phyloP scores from a whole-genome alignment of 2,329 filamentous ascomycete species.

The Ploettnerulaceae sp. region DNA sequence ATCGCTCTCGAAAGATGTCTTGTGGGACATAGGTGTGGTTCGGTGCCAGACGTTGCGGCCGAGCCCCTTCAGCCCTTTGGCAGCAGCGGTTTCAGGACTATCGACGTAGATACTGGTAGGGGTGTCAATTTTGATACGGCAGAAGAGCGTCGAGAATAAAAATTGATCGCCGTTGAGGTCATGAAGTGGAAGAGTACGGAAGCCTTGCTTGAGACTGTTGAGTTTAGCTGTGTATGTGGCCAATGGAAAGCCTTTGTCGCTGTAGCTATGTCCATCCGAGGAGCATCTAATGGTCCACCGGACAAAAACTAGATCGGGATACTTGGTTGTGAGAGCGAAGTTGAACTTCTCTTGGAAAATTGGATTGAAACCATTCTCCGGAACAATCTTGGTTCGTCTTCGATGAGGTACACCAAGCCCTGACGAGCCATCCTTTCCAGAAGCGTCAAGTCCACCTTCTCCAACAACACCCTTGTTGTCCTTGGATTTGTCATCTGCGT shows the following conservation, averaged over 20 bases:
- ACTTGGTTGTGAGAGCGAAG: slow-evolving; percentile 86
- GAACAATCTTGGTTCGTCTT: slow-evolving; percentile 73
- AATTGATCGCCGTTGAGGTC: slow-evolving; percentile 89
- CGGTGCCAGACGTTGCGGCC: slow-evolving; percentile 55
- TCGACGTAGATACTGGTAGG: slow-evolving; percentile 54
- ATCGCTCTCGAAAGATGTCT: slow-evolving; percentile 23
- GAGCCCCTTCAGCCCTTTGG: slow-evolving; percentile 52
- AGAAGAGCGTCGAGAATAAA: slow-evolving; percentile 91
- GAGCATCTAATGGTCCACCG: slow-evolving; percentile 90
- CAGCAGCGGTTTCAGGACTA: slow-evolving; percentile 42
- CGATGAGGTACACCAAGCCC: slow-evolving; percentile 69
- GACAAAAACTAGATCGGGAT: slow-evolving; percentile 88
- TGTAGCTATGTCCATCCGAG: slow-evolving; percentile 65
- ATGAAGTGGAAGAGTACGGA: slow-evolving; percentile 84
- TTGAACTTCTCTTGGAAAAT: slow-evolving; percentile 75
- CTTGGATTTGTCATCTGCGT: slow-evolving; percentile 88
- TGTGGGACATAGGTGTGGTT: slow-evolving; percentile 29
- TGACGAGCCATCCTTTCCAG: slow-evolving; percentile 57
- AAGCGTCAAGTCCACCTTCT: slow-evolving; percentile 61
- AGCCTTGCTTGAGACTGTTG: slow-evolving; percentile 82
- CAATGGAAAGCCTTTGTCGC: slow-evolving; percentile 56
- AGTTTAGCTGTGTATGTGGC: slow-evolving; percentile 86
- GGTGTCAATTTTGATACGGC: slow-evolving; percentile 67
- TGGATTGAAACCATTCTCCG: slow-evolving; percentile 91
- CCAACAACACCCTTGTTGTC: slow-evolving; percentile 69